phyloP scores from a whole-genome alignment of 2,329 filamentous ascomycete genomes.

The Tolypocladium tundrense region DNA sequence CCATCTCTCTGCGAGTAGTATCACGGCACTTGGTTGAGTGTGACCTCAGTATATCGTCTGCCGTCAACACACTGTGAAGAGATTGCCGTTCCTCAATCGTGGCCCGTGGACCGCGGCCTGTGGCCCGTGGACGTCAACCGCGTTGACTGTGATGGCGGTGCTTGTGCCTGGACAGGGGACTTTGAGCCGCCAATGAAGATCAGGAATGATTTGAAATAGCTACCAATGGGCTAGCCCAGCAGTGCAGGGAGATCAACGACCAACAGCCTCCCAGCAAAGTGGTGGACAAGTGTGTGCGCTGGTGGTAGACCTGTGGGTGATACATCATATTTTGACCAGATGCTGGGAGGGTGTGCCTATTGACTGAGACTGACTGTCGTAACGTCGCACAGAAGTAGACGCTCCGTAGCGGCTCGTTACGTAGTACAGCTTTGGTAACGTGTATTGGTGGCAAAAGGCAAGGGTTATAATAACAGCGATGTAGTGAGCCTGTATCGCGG shows the following conservation, averaged over 20 bases:
- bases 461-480: too few species aligned
- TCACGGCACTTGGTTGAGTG: background rate
- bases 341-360: constrained; percentile 1
- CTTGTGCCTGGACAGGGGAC: background rate
- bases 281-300: background rate
- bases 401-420: too few species aligned
- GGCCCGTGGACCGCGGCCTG: background rate
- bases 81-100: background rate
- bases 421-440: too few species aligned
- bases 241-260: background rate
- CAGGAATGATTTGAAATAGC: background rate
- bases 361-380: background rate
- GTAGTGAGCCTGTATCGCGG: too few species aligned
- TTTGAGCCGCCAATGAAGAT: background rate
- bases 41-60: background rate
- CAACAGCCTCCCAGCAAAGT: background rate
- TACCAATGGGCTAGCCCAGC: background rate
- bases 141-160: too few species aligned
- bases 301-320: constrained; percentile 5
- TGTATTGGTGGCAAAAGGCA: too few species aligned
- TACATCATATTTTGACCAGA: constrained; percentile 7
- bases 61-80: background rate
- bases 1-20: background rate
- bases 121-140: background rate
- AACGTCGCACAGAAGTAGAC: too few species aligned